Evolutionary conservation across 73 alveolate species (phyloP).

Genomic region (Tetrahymena malaccensis): DNA sequence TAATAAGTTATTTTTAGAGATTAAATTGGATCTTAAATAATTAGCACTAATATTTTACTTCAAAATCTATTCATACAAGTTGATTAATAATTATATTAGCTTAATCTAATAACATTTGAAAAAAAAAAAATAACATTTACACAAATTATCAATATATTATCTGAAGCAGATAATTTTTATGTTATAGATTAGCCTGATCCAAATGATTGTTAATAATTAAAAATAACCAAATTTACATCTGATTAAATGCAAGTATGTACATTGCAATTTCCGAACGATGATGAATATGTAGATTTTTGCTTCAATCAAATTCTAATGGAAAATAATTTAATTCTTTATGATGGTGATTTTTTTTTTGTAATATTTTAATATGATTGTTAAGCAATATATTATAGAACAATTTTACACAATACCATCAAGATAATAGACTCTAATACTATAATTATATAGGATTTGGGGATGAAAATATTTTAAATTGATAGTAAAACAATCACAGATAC

Average conservation of each 20-base stretch:
- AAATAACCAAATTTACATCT: neutral
- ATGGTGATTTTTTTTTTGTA: neutral
- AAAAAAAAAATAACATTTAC: neutral
- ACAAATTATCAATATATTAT: neutral
- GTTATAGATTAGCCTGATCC: neutral
- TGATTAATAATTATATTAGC: neutral
- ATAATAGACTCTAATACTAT: neutral
- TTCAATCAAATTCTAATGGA: too few relatives aligned
- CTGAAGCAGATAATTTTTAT: neutral
- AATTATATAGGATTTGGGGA: too few relatives aligned
- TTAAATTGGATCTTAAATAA: neutral
- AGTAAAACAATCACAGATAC: too few relatives aligned
- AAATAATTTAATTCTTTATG: too few relatives aligned
- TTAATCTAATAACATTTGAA: neutral
- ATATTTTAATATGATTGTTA: neutral
- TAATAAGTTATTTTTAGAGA: neutral
- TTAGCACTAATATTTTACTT: too few relatives aligned
- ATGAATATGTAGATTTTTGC: neutral
- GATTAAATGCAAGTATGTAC: neutral
- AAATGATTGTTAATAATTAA: neutral
- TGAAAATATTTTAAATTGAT: too few relatives aligned
- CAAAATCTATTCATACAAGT: too few relatives aligned
- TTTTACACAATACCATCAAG: too few relatives aligned
- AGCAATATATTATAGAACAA: too few relatives aligned
- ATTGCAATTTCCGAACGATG: neutral